Evolutionary conservation across 148 eudicot species (phyloP).

Genomic region (Chenopodium quinoa): DNA sequence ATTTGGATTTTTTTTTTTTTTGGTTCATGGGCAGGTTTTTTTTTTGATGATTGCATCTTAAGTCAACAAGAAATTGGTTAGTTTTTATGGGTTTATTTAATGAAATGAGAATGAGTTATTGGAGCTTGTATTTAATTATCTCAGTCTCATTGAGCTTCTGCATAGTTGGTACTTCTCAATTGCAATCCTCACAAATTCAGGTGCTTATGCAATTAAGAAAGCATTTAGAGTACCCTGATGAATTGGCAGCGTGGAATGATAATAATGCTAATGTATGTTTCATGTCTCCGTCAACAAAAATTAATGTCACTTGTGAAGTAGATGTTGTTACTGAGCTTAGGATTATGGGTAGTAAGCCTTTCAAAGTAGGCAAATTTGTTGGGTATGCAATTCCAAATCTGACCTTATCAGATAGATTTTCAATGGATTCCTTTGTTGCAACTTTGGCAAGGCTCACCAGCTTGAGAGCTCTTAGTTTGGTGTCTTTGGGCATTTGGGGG

Average conservation of each 20-base stretch:
- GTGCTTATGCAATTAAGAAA: slow-evolving; percentile 62
- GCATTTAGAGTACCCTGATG: slow-evolving; percentile 65
- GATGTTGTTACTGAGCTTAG: slow-evolving; percentile 61
- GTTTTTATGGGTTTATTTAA: neutral
- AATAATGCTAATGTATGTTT: slow-evolving; percentile 41
- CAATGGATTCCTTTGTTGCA: slow-evolving; percentile 62
- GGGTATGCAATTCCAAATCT: slow-evolving; percentile 52
- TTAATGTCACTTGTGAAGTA: slow-evolving; percentile 56
- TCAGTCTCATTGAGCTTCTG: slow-evolving; percentile 37
- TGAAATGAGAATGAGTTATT: slow-evolving; percentile 17
- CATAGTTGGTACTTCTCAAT: slow-evolving; percentile 33
- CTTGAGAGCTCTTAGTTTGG: slow-evolving; percentile 51
- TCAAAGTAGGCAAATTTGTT: slow-evolving; percentile 35
- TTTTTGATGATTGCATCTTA: neutral
- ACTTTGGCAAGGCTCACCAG: slow-evolving; percentile 64
- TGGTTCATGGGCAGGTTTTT: neutral
- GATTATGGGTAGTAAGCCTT: slow-evolving; percentile 54
- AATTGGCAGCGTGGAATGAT: slow-evolving; percentile 51
- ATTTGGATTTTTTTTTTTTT: neutral
- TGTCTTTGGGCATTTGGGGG: slow-evolving; percentile 74
- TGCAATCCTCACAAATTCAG: slow-evolving; percentile 59
- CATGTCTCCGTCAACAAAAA: slow-evolving; percentile 43
- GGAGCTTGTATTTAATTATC: slow-evolving; percentile 34
- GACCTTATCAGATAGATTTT: slow-evolving; percentile 54
- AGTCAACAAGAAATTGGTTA: neutral